Base-by-base conservation (phyloP, 1,284 basidiomycete species). In the Meripilus lineatus region DNA sequence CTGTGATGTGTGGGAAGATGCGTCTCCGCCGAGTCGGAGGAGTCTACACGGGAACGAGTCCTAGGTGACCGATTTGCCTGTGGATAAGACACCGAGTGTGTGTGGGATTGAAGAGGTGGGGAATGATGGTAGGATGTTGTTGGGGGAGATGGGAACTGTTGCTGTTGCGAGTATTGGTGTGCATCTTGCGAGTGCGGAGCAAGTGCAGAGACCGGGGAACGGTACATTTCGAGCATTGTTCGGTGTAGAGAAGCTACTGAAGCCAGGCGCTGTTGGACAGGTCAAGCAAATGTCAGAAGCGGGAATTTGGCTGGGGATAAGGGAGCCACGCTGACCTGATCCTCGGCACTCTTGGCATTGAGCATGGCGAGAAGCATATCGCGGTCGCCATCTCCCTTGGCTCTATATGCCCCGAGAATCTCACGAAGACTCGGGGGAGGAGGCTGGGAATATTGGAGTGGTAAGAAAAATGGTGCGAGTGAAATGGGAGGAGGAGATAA, bases 331-430 rank as follows among this genome's bases (percentile, higher is more conserved):
- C 72, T 45, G 36, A 83, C 83, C 77, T 93, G 86, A 62, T 94
- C 91, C 62, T 94, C 91, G 20, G 90, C 83, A 48, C 81, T 79
- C 69, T 94, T 93, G 61, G 91, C 90, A 50, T 84, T 89, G 42
- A 94, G 71, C 74, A 94, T 88, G 53, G 88, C 80, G 38, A 93
- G 74, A 21, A 94, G 72, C 78, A 93, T 84, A 45, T 93, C 89
- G 32, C 90, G 75, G 72, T 94, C 91, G 38, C 89, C 91, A 52
- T 93, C 88, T 46, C 91, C 91, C 55, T 82, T 86, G 32, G 78
- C 67, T 50, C 77, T 77, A 69, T 93, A 94, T 13, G 91, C 90
- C 35, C 77, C 74, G 23, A 94, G 79, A 32, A 94, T 92, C 55
- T 91, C 89, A 40, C 85, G 77, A 39, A 94, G 71, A 49, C 71